A percentile compares a stretch with the other conserved stretches of the same genome.
Evolutionary conservation across 306 rosid genomes (phyloP).

Genomic region (Echinosophora koreensis): DNA sequence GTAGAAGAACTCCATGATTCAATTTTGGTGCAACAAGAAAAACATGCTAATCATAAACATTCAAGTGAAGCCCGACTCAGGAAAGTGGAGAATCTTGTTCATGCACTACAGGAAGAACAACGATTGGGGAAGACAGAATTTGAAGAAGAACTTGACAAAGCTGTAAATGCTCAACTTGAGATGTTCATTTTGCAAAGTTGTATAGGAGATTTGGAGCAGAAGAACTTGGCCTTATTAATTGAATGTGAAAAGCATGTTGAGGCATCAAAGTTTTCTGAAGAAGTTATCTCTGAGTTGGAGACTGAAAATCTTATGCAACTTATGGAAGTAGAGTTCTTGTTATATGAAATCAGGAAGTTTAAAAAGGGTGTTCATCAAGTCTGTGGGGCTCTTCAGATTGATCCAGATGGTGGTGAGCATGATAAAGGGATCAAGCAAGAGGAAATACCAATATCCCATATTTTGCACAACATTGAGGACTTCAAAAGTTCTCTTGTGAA

Average conservation of each 20-base stretch:
- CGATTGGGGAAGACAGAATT: constrained; percentile 77
- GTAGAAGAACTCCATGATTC: constrained; percentile 74
- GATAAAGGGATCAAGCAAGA: constrained; percentile 60
- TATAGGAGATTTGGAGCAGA: constrained; percentile 90
- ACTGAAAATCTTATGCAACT: constrained; percentile 93
- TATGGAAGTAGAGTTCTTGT: constrained; percentile 80
- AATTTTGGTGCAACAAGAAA: constrained; percentile 68
- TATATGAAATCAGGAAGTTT: constrained; percentile 78
- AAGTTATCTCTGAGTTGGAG: constrained; percentile 89
- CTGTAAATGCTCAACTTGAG: constrained; percentile 92
- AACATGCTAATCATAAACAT: constrained; percentile 64
- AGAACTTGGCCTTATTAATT: constrained; percentile 62
- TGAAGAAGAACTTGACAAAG: constrained; percentile 86
- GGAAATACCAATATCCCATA: constrained; percentile 56
- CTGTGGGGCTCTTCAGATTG: constrained; percentile 73
- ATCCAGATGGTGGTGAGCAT: constrained; percentile 46
- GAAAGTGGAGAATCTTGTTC: constrained; percentile 69
- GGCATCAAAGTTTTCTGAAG: constrained; percentile 76
- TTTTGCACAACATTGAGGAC: constrained; percentile 69
- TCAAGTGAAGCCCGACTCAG: constrained; percentile 69
- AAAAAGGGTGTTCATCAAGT: constrained; percentile 70
- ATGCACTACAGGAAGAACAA: constrained; percentile 68
- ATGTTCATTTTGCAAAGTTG: constrained; percentile 91
- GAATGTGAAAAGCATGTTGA: constrained; percentile 84
- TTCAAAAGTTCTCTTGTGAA: constrained; percentile 67